Evolutionary conservation across 2,329 filamentous ascomycete species (phyloP).

Genomic region (Hypoxylon sp.): DNA sequence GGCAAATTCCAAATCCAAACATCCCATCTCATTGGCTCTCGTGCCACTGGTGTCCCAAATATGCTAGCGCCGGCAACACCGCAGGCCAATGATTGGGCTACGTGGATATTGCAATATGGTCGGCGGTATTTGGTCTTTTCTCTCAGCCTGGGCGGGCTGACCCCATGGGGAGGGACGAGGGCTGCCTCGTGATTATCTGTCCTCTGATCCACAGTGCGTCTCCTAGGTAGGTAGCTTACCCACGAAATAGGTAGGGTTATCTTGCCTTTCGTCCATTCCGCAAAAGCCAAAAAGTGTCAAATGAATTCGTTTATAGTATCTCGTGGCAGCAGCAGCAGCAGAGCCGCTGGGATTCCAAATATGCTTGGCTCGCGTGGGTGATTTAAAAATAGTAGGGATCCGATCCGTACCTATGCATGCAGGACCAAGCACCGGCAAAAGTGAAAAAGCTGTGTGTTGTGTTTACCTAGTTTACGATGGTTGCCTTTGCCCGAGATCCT

Average conservation of each 20-base stretch:
- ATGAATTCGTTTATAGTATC: too few species aligned
- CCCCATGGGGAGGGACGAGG: slow-evolving; percentile 26
- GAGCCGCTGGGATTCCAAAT: too few species aligned
- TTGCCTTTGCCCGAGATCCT: slow-evolving; percentile 11
- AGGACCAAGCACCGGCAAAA: slow-evolving; percentile 21
- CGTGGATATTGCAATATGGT: slow-evolving; percentile 28
- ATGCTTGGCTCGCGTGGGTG: too few species aligned
- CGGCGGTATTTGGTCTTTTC: slow-evolving; percentile 22
- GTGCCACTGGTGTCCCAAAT: slow-evolving; percentile 37
- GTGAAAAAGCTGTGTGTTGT: neutral
- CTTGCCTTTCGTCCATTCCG: slow-evolving; percentile 12
- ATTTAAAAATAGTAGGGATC: too few species aligned
- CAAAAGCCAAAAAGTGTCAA: slow-evolving; percentile 13
- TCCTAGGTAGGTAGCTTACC: slow-evolving; percentile 14
- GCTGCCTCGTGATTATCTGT: slow-evolving; percentile 30
- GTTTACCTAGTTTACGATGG: too few species aligned
- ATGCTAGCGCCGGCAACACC: slow-evolving; percentile 41
- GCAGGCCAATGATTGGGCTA: slow-evolving; percentile 42
- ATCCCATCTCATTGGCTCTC: slow-evolving; percentile 37
- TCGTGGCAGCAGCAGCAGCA: too few species aligned
- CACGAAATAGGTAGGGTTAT: slow-evolving; percentile 10
- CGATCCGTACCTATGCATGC: neutral
- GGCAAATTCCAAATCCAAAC: slow-evolving; percentile 42
- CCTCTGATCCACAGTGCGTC: slow-evolving; percentile 13
- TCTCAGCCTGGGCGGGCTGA: slow-evolving; percentile 16